Conservation (phyloP, 257 asterid species). For the Nicotiana knightiana region DNA sequence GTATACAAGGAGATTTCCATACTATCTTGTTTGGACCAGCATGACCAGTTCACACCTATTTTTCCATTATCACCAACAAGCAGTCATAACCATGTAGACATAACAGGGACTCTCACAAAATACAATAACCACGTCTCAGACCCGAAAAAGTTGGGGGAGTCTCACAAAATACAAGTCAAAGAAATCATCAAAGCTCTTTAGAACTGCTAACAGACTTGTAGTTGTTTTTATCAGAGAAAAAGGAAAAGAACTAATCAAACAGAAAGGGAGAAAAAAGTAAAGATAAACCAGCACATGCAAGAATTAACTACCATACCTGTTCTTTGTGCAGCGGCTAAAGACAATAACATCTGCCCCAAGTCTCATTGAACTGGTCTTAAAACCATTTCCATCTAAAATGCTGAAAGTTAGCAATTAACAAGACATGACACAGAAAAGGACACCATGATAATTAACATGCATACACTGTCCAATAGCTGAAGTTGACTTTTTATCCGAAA, state of each 20-base stretch:
- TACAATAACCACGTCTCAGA: background rate
- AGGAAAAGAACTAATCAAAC: background rate
- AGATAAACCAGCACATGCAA: background rate
- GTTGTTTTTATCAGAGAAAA: background rate
- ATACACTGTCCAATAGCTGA: conserved; percentile 79
- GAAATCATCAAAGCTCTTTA: conserved; percentile 1
- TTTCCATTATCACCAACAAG: background rate
- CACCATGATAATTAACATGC: conserved; percentile 9
- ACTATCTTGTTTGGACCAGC: background rate
- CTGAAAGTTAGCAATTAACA: conserved; percentile 20
- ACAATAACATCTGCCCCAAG: conserved; percentile 93
- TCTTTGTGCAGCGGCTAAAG: conserved; percentile 56
- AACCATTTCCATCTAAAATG: conserved; percentile 95
- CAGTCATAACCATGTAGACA: background rate
- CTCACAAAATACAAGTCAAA: background rate
- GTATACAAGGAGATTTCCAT: background rate
- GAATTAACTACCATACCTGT: conserved; percentile 33
- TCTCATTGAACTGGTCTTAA: conserved; percentile 96
- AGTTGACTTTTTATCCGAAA: conserved; percentile 74
- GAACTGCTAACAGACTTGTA: background rate
- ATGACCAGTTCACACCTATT: background rate
- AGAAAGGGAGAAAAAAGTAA: background rate
- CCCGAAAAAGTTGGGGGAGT: background rate
- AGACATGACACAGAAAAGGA: background rate
- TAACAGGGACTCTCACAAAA: background rate